Evolutionary conservation across 306 rosid species (phyloP).

Genomic region (Vigna hirtella): DNA sequence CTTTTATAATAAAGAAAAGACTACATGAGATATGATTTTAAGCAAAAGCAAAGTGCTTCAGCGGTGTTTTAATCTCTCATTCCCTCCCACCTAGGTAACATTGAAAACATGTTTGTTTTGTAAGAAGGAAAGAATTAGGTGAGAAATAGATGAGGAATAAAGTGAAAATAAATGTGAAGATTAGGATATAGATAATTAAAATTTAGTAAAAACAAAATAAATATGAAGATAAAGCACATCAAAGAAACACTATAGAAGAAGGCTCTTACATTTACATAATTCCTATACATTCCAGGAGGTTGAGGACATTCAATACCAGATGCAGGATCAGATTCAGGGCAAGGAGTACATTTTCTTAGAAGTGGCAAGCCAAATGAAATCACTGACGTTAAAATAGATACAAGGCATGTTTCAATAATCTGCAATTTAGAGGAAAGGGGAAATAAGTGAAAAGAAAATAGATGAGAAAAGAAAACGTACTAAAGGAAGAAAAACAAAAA

Average conservation of each 20-base stretch:
- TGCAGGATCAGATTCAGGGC: slow-evolving; percentile 76
- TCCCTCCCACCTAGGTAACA: slow-evolving; percentile 20
- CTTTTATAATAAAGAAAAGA: background rate
- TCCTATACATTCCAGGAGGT: slow-evolving; percentile 93
- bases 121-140: too few relatives aligned
- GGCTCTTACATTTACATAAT: slow-evolving; percentile 92
- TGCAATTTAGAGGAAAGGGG: slow-evolving; percentile 47
- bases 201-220: slow-evolving; percentile 11
- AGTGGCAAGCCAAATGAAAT: slow-evolving; percentile 96
- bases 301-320: slow-evolving; percentile 90
- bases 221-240: slow-evolving; percentile 25
- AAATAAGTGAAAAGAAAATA: slow-evolving; percentile 10
- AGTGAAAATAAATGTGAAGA: too few relatives aligned
- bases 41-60: slow-evolving; percentile 17
- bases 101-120: background rate
- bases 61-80: slow-evolving; percentile 14
- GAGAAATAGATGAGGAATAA: too few relatives aligned
- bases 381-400: slow-evolving; percentile 79
- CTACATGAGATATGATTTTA: slow-evolving; percentile 28
- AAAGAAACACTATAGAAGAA: slow-evolving; percentile 38
- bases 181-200: slow-evolving; percentile 25
- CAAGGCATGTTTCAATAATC: slow-evolving; percentile 92
- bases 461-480: slow-evolving; percentile 35
- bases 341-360: slow-evolving; percentile 84
- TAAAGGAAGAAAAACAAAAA: slow-evolving; percentile 32